These are phyloP conservation scores for Camellia sinensis DNA, from an alignment of 148 eudicot species.

Conservation along the genomic window DNA sequence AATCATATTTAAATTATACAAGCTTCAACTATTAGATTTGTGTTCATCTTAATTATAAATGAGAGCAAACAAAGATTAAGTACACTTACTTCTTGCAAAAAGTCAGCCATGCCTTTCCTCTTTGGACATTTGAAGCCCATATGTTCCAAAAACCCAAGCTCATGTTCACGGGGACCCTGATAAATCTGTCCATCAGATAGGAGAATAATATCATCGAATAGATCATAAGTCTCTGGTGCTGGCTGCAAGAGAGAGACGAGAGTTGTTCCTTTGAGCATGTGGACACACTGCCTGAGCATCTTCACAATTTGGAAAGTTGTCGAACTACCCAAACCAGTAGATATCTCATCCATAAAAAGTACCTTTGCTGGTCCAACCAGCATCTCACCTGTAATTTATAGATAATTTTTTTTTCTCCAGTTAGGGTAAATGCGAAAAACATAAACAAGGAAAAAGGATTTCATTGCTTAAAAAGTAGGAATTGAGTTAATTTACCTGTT, in stretches of 20 bases:
- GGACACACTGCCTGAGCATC: constrained; percentile 60
- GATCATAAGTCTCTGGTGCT: constrained; percentile 78
- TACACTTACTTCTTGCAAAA: constrained; percentile 71
- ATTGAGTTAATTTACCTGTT: constrained; percentile 42
- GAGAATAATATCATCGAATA: constrained; percentile 81
- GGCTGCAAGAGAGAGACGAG: constrained; percentile 80
- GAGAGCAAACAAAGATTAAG: not conserved
- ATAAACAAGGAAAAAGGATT: not conserved
- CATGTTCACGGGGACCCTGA: constrained; percentile 71
- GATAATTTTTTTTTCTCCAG: not conserved
- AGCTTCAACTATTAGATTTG: not conserved
- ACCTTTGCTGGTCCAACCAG: constrained; percentile 74
- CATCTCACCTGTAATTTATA: constrained; percentile 61
- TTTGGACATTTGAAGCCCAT: constrained; percentile 77
- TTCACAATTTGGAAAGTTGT: constrained; percentile 79
- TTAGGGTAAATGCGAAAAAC: not conserved
- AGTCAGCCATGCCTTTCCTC: constrained; percentile 78
- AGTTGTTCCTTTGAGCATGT: constrained; percentile 71
- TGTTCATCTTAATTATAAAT: not conserved
- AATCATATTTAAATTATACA: not conserved
- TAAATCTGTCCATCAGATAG: constrained; percentile 64
- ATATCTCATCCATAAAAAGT: constrained; percentile 84
- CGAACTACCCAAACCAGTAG: constrained; percentile 84
- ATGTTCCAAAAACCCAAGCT: constrained; percentile 67
- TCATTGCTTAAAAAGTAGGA: not conserved